phyloP scores from a whole-genome alignment of 2,329 filamentous ascomycete species.

The Cryphonectria parasitica region DNA sequence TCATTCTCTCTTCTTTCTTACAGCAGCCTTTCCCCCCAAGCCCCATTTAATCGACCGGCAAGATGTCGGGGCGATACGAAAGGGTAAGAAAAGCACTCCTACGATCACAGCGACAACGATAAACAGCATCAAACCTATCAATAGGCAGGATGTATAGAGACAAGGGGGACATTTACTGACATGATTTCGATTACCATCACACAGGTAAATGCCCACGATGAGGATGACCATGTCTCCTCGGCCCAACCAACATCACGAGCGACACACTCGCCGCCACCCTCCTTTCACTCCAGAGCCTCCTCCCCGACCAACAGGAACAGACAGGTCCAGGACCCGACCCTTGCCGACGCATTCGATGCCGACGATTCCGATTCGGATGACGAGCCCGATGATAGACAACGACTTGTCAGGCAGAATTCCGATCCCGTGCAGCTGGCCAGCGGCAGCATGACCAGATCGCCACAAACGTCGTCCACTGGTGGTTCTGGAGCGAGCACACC shows the following conservation, averaged over 20 bases:
- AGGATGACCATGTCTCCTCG: slow-evolving; percentile 51
- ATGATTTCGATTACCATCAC: not conserved
- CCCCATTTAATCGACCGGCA: slow-evolving; percentile 32
- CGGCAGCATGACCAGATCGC: not conserved
- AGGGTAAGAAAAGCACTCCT: slow-evolving; percentile 49
- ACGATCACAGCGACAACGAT: not conserved
- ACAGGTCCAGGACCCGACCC: slow-evolving; percentile 64
- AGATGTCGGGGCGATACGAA: slow-evolving; percentile 62
- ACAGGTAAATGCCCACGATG: slow-evolving; percentile 63
- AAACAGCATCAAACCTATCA: not conserved
- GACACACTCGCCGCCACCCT: slow-evolving; percentile 72
- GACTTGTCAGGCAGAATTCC: slow-evolving; percentile 71
- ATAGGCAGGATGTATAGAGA: not conserved
- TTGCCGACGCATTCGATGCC: slow-evolving; percentile 90
- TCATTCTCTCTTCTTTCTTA: slow-evolving; percentile 1
- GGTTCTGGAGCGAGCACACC: slow-evolving; percentile 31
- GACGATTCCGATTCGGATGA: slow-evolving; percentile 37
- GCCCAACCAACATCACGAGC: slow-evolving; percentile 45
- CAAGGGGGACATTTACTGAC: slow-evolving; percentile 10
- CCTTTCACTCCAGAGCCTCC: slow-evolving; percentile 84
- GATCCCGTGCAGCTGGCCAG: slow-evolving; percentile 32
- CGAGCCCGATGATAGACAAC: slow-evolving; percentile 80
- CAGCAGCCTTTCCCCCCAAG: not conserved
- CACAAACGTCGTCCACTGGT: not conserved
- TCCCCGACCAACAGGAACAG: slow-evolving; percentile 58